phyloP scores from a whole-genome alignment of 140 eudicot genomes.

The Artemisia princeps region DNA sequence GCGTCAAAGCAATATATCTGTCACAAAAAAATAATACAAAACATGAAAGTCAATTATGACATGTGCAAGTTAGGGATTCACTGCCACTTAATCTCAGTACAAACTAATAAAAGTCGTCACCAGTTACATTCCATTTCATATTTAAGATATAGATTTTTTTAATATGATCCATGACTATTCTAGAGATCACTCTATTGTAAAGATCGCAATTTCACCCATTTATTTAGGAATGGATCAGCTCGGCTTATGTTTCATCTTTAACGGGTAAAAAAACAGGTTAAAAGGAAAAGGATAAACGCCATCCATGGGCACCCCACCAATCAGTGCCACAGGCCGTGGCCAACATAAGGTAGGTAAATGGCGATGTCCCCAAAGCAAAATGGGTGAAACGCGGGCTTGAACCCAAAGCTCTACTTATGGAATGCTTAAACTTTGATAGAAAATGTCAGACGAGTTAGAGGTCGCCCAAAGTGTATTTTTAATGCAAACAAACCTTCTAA shows the following conservation, averaged over 20 bases:
- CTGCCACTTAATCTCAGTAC: not conserved
- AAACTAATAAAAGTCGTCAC: too few species aligned
- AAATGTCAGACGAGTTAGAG: not conserved
- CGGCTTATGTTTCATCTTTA: not conserved
- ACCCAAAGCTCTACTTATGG: too few species aligned
- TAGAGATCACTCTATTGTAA: not conserved
- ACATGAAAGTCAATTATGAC: not conserved
- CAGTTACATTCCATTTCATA: not conserved
- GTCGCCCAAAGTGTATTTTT: slow-evolving; percentile 7
- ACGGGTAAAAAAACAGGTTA: not conserved
- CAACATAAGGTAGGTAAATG: too few species aligned
- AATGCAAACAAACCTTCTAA: slow-evolving; percentile 11
- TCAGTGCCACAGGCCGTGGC: too few species aligned
- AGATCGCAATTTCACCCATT: not conserved
- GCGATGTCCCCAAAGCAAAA: too few species aligned
- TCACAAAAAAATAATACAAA: slow-evolving; percentile 21
- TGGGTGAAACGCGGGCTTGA: too few species aligned
- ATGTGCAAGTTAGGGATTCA: too few species aligned
- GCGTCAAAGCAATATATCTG: slow-evolving; percentile 96
- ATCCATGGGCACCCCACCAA: too few species aligned
- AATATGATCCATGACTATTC: not conserved
- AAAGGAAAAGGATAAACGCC: not conserved
- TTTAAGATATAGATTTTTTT: not conserved
- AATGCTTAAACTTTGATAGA: too few species aligned
- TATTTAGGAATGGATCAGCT: slow-evolving; percentile 7